Evolutionary conservation across 371 early-diverging fungal genomes (phyloP), one percentile per base, ranked within the genome.

Genomic region (Thermomucor indicae-seudaticae): DNA sequence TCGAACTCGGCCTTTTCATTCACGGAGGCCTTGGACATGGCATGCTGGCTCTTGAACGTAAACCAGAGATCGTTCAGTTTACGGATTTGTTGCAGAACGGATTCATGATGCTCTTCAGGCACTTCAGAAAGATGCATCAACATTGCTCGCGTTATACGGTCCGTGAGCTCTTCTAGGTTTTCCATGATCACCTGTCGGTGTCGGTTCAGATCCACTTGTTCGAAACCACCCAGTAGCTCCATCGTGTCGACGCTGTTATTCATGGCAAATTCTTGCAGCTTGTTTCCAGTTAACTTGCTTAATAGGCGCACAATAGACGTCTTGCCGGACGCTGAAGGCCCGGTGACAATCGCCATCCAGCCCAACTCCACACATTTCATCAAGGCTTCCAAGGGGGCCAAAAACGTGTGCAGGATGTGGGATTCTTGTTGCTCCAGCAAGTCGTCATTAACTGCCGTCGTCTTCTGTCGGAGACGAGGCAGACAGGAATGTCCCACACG

Each of bases 211-310:
- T 96, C 96, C 14, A 94, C 86, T 58, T 98, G 97, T 64, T 98
- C 97, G 59, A 96, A 98, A 11, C 97, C 96, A 57, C 98, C 98
- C 25, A 98, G 64, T 2, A 98, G 65, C 60, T 98, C 98, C 74
- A 93, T 87, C 0, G 97, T 90, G 49, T 98, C 98, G 6, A 97
- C 91, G 11, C 90, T 88, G 29, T 85, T 82, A 64, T 95, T 96
- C 95, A 98, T 92, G 7, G 95, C 78, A 55, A 96, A 93, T 70
- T 96, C 96, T 27, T 87, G 83, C 19, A 97, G 69, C 24, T 63
- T 64, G 57, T 91, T 85, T 3, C 95, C 95, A 1, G 90, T 86
- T 39, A 93, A 49, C 16, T 79, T 70, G 37, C 95, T 92, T 54
- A 96, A 67, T 35, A 86, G 67, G 10, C 93, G 86, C 2, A 97